phyloP scores from a whole-genome alignment of 257 asterid species.

The Eucommia ulmoides region DNA sequence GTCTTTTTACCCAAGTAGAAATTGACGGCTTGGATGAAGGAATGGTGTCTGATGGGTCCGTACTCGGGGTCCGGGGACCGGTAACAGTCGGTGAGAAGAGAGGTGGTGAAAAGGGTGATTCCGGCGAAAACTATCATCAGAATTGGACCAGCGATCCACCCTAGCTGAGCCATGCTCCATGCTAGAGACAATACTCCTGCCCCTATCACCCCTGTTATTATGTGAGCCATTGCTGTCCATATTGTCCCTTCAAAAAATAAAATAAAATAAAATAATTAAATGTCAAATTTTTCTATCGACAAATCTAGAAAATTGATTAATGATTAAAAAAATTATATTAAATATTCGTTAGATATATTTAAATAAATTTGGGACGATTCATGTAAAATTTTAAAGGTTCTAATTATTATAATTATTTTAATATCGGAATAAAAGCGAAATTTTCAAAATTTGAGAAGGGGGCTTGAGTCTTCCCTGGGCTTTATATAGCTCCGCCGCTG shows the following conservation, averaged over 20 bases:
- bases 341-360: too few species aligned
- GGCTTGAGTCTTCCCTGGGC: background rate
- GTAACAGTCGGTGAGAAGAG: slow-evolving; percentile 50
- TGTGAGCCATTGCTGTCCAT: slow-evolving; percentile 65
- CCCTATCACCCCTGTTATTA: slow-evolving; percentile 77
- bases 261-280: too few species aligned
- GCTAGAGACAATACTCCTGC: slow-evolving; percentile 77
- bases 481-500: background rate
- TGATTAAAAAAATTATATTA: too few species aligned
- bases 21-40: slow-evolving; percentile 55
- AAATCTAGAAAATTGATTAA: too few species aligned
- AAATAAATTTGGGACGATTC: too few species aligned
- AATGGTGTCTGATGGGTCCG: slow-evolving; percentile 24
- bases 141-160: slow-evolving; percentile 80
- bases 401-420: too few species aligned
- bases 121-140: slow-evolving; percentile 47
- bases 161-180: slow-evolving; percentile 69
- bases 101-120: slow-evolving; percentile 40
- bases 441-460: background rate
- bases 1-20: slow-evolving; percentile 25
- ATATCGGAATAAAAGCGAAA: too few species aligned
- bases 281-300: too few species aligned
- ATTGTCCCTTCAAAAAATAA: slow-evolving; percentile 28
- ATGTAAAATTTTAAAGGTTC: too few species aligned
- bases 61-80: slow-evolving; percentile 20